Percentiles rank a stretch among this genome's conserved stretches.
These are phyloP conservation scores for Aschersonia sp. DNA, from an alignment of 2,329 filamentous ascomycete species.

Conservation along the genomic window DNA sequence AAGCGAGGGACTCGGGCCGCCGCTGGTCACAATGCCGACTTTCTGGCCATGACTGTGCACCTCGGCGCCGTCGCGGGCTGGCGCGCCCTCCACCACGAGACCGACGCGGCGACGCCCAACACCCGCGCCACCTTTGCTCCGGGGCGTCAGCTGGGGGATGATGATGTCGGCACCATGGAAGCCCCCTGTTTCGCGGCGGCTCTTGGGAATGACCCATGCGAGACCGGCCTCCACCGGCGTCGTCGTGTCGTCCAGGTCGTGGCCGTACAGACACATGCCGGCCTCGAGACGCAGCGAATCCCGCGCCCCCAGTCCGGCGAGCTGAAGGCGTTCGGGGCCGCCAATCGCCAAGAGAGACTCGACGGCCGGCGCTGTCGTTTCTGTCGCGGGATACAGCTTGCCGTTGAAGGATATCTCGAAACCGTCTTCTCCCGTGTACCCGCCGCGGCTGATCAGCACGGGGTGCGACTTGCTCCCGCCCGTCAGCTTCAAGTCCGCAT, in stretches of 20 bases:
- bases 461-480: constrained; percentile 28
- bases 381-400: constrained; percentile 23
- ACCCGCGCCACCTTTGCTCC: constrained; percentile 56
- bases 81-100: constrained; percentile 69
- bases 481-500: constrained; percentile 48
- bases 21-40: constrained; percentile 75
- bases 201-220: constrained; percentile 72
- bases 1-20: constrained; percentile 75
- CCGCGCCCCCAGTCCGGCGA: constrained; percentile 80
- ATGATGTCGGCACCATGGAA: constrained; percentile 79
- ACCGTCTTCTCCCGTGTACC: constrained; percentile 95
- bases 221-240: constrained; percentile 44
- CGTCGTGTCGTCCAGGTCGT: constrained; percentile 75
- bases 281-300: constrained; percentile 91
- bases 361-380: constrained; percentile 39
- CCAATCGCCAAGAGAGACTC: constrained; percentile 54
- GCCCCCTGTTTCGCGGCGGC: constrained; percentile 50
- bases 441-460: constrained; percentile 65
- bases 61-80: constrained; percentile 77
- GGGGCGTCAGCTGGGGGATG: constrained; percentile 59
- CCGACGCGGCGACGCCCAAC: constrained; percentile 65
- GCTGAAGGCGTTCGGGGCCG: constrained; percentile 47
- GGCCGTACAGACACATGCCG: constrained; percentile 99
- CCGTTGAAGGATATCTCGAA: constrained; percentile 78
- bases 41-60: constrained; percentile 54